Conservation (phyloP, 495 filamentous ascomycete genomes). For the Penicillium maclennaniae region DNA sequence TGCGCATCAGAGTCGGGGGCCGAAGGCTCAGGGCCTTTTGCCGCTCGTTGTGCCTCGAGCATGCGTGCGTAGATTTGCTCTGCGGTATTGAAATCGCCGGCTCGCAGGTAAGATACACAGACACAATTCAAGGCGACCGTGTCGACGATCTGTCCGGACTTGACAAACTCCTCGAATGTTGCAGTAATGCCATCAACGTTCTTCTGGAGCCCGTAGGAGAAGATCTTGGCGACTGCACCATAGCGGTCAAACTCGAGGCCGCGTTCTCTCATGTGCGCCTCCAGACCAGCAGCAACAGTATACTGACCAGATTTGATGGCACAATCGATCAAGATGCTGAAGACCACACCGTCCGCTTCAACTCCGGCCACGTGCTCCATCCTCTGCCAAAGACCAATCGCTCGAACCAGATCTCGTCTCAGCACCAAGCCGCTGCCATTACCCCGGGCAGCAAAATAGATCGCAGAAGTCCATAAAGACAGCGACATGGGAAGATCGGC, state of each 20-base stretch:
- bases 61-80: slow-evolving; percentile 78
- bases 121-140: slow-evolving; percentile 82
- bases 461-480: slow-evolving; percentile 76
- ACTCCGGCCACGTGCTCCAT: slow-evolving; percentile 75
- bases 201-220: slow-evolving; percentile 67
- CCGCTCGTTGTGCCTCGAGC: slow-evolving; percentile 46
- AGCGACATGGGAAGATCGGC: slow-evolving; percentile 58
- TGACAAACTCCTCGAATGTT: slow-evolving; percentile 72
- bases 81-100: slow-evolving; percentile 67
- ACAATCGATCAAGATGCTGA: slow-evolving; percentile 87
- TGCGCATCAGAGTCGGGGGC: background rate
- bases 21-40: slow-evolving; percentile 1
- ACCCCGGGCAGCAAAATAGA: slow-evolving; percentile 71
- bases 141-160: slow-evolving; percentile 81
- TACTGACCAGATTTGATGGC: slow-evolving; percentile 83
- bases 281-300: slow-evolving; percentile 73
- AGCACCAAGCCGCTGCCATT: slow-evolving; percentile 51
- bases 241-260: slow-evolving; percentile 63
- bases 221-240: slow-evolving; percentile 76
- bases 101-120: slow-evolving; percentile 69
- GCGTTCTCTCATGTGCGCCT: slow-evolving; percentile 72
- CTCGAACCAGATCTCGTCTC: slow-evolving; percentile 61
- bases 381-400: slow-evolving; percentile 78
- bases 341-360: slow-evolving; percentile 65
- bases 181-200: slow-evolving; percentile 65